Conservation (phyloP, 2,329 filamentous ascomycete genomes). For the Beauveria sp. region DNA sequence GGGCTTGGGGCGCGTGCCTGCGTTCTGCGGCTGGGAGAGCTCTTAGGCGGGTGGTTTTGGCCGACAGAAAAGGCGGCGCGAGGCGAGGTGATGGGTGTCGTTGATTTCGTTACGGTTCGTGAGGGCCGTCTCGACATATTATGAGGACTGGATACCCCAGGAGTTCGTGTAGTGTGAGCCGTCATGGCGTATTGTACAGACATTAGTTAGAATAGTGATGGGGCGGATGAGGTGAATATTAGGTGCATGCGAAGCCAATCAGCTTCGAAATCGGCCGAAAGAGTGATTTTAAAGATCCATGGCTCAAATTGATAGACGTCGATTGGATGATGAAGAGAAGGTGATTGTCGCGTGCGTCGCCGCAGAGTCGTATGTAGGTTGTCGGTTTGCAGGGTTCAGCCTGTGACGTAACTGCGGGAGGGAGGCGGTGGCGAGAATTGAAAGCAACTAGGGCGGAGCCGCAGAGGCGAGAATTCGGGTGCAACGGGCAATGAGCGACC, state of each 20-base stretch:
- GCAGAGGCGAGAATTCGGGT: not conserved
- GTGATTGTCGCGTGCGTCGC: not conserved
- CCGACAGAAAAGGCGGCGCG: constrained; percentile 46
- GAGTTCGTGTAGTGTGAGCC: constrained; percentile 9
- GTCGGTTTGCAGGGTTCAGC: constrained; percentile 9
- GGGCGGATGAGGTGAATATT: not conserved
- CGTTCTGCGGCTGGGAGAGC: constrained; percentile 31
- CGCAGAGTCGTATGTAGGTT: not conserved
- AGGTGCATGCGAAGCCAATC: not conserved
- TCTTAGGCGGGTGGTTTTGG: constrained; percentile 44
- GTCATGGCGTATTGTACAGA: constrained; percentile 11
- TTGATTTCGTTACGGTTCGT: constrained; percentile 28
- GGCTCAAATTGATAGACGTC: not conserved
- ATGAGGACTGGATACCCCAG: constrained; percentile 9
- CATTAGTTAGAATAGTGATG: not conserved
- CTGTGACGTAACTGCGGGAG: constrained; percentile 6
- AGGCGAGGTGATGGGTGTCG: constrained; percentile 47
- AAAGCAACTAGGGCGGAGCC: not conserved
- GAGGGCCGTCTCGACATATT: constrained; percentile 5
- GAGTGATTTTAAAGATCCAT: not conserved
- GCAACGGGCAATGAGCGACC: not conserved
- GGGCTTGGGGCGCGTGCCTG: constrained; percentile 52
- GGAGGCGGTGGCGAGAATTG: constrained; percentile 9
- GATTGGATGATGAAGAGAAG: not conserved
- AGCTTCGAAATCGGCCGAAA: constrained; percentile 5